Evolutionary conservation across 768 basidiomycete genomes (phyloP), one percentile per base, ranked within the genome.

Genomic region (Kwoniella mangroviensis): DNA sequence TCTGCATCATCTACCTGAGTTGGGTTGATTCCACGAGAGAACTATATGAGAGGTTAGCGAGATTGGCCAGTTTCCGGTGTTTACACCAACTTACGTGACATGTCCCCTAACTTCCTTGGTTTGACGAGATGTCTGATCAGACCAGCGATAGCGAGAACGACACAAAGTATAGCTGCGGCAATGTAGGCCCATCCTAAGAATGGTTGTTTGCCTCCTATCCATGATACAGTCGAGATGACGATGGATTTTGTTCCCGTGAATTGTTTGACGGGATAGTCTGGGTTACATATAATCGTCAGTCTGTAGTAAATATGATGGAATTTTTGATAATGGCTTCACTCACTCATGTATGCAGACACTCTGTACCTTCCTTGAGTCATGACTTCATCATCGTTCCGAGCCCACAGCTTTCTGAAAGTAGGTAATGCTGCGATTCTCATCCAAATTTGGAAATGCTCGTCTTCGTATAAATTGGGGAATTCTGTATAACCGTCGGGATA

Each of bases 181-280:
- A 99, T 90, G 79, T 99, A 99, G 2, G 94, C 93, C 94, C 95
- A 98, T 9, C 97, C 97, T 21, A 99, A 87, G 89, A 99, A 99
- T 1, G 94, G 90, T 77, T 99, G 98, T 85, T 96, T 95, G 51
- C 97, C 97, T 12, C 97, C 97, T 80, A 97, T 93, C 95, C 96
- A 98, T 1, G 95, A 93, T 15, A 97, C 94, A 3, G 96, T 98
- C 54, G 94, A 94, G 72, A 99, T 92, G 41, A 99, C 95, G 69
- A 99, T 87, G 0, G 94, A 94, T 84, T 99, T 99, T 11, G 96
- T 98, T 53, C 97, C 97, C 63, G 90, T 89, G 86, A 92, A 99
- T 10, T 90, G 87, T 57, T 88, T 85, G 59, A 98, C 96, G 5
- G 97, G 97, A 85, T 90, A 99, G 84, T 98, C 97, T 96, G 76